Evolutionary conservation across 139 green algal genomes (phyloP).

Genomic region (Monoraphidium neglectum): DNA sequence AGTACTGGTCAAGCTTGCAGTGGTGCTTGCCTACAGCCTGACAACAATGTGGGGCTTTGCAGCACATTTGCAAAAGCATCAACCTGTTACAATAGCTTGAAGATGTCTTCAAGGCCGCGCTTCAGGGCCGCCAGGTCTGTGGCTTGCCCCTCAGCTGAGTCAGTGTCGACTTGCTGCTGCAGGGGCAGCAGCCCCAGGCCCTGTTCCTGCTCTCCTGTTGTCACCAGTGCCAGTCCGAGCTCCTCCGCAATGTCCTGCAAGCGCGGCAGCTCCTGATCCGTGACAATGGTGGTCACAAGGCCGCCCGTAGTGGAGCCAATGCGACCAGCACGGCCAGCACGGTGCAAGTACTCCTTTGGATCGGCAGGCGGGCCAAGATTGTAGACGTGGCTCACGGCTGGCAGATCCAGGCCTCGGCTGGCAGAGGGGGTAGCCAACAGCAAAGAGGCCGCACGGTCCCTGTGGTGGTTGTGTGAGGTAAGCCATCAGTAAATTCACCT

Average conservation of each 20-base stretch:
- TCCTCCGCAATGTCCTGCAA: constrained; percentile 50
- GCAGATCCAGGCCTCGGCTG: constrained; percentile 82
- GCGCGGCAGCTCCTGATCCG: constrained; percentile 40
- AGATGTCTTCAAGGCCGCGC: background rate
- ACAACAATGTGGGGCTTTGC: too few species aligned
- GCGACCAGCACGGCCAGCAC: constrained; percentile 74
- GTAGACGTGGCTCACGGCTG: constrained; percentile 86
- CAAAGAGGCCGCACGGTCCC: constrained; percentile 35
- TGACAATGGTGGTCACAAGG: constrained; percentile 66
- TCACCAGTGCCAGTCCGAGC: constrained; percentile 45
- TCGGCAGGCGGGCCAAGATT: constrained; percentile 59
- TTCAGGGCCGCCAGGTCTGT: background rate
- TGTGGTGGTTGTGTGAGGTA: background rate
- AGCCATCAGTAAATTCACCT: too few species aligned
- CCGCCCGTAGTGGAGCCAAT: constrained; percentile 63
- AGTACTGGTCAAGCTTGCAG: background rate
- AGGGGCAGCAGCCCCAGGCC: constrained; percentile 11
- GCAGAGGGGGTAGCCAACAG: constrained; percentile 71
- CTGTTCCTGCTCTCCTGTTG: constrained; percentile 21
- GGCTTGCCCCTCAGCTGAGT: background rate
- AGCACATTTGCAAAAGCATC: background rate
- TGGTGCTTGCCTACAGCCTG: background rate
- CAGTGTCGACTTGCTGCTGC: background rate
- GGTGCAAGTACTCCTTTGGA: constrained; percentile 78
- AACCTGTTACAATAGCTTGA: background rate